Evolutionary conservation across 1,284 basidiomycete genomes (phyloP).

Genomic region (Ganoderma resinaceum): DNA sequence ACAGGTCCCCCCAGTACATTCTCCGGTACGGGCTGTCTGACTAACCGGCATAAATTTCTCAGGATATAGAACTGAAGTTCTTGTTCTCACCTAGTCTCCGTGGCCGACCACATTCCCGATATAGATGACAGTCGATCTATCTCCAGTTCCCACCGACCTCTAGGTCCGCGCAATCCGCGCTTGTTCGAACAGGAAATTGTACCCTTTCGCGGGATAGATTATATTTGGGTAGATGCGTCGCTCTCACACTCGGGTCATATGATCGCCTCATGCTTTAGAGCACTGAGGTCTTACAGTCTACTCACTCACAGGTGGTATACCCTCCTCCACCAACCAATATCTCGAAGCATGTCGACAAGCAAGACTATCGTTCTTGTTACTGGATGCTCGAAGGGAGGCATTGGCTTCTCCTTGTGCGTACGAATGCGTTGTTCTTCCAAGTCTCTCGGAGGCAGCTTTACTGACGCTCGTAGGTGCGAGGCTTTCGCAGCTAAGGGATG

Average conservation of each 20-base stretch:
- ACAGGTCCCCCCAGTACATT: too few relatives aligned
- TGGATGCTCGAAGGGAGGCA: constrained; percentile 73
- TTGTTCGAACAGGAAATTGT: background rate
- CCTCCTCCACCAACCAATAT: constrained; percentile 4
- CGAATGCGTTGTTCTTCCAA: background rate
- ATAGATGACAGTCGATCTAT: too few relatives aligned
- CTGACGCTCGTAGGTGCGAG: constrained; percentile 37
- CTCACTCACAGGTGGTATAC: background rate
- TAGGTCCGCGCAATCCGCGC: background rate
- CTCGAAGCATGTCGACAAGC: constrained; percentile 7
- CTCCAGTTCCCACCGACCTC: background rate
- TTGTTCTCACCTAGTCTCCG: too few relatives aligned
- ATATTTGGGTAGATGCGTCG: background rate
- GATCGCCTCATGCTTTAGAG: background rate
- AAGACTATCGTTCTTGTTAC: constrained; percentile 66
- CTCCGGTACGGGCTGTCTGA: too few relatives aligned
- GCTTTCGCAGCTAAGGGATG: constrained; percentile 42
- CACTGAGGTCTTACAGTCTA: background rate
- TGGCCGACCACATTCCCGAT: too few relatives aligned
- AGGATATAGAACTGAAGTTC: too few relatives aligned
- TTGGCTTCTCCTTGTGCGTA: constrained; percentile 50
- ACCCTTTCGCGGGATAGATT: background rate
- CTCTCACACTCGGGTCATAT: background rate
- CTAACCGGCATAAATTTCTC: too few relatives aligned
- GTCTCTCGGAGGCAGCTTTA: background rate